These are phyloP conservation scores for Fibroporia radiculosa DNA, from an alignment of 768 basidiomycete genomes.

Conservation along the genomic window DNA sequence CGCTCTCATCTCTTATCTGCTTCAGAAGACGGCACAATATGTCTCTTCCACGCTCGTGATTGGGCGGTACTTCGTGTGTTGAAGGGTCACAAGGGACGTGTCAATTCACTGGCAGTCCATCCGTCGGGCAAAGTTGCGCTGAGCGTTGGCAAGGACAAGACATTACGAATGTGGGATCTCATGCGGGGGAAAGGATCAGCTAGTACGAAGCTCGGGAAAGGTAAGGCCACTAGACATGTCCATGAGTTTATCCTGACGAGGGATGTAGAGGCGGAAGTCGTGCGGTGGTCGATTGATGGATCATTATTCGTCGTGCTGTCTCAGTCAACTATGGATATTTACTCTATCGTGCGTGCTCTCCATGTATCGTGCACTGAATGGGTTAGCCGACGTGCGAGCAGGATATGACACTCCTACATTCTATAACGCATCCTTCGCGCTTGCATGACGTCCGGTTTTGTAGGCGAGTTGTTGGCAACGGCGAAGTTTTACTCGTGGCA, in stretches of 20 bases:
- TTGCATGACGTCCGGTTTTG: conserved; percentile 82
- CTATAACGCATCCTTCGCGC: conserved; percentile 69
- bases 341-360: conserved; percentile 55
- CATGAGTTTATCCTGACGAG: not conserved
- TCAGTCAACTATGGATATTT: conserved; percentile 71
- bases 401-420: conserved; percentile 75
- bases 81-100: conserved; percentile 89
- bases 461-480: conserved; percentile 43
- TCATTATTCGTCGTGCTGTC: conserved; percentile 75
- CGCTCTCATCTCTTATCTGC: conserved; percentile 86
- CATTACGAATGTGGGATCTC: conserved; percentile 96
- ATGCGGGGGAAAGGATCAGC: conserved; percentile 90
- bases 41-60: conserved; percentile 87
- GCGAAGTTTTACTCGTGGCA: conserved; percentile 71
- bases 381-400: conserved; percentile 23
- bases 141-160: conserved; percentile 85
- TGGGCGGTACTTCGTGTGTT: conserved; percentile 85
- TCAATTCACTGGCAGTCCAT: conserved; percentile 87
- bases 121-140: conserved; percentile 88
- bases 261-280: conserved; percentile 78
- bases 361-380: not conserved
- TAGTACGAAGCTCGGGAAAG: conserved; percentile 84
- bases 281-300: conserved; percentile 79
- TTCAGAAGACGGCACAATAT: conserved; percentile 87
- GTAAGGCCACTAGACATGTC: conserved; percentile 38